These are phyloP conservation scores for Gaeumannomyces sp. DNA, from an alignment of 2,329 filamentous ascomycete genomes.

Conservation along the genomic window DNA sequence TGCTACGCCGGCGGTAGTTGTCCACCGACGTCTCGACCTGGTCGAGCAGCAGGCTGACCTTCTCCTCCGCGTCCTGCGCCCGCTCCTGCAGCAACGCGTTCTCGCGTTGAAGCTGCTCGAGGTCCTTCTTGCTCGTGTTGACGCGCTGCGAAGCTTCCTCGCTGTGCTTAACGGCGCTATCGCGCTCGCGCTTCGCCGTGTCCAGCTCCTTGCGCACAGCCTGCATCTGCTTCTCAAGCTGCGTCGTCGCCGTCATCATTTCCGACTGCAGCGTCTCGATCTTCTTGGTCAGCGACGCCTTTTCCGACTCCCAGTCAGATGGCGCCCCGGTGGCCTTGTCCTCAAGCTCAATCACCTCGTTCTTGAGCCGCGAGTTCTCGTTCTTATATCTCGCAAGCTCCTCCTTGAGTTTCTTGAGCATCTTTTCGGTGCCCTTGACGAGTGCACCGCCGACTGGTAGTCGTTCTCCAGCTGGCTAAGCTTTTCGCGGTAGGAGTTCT, in stretches of 20 bases:
- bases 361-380: slow-evolving; percentile 75
- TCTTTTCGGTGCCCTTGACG: slow-evolving; percentile 97
- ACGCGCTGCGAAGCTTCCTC: slow-evolving; percentile 53
- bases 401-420: slow-evolving; percentile 97
- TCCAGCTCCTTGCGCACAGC: slow-evolving; percentile 65
- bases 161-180: slow-evolving; percentile 51
- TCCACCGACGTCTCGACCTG: slow-evolving; percentile 92
- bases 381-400: slow-evolving; percentile 89
- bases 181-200: slow-evolving; percentile 60
- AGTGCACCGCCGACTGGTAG: slow-evolving; percentile 95
- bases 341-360: slow-evolving; percentile 67
- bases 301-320: slow-evolving; percentile 70
- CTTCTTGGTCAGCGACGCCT: slow-evolving; percentile 58
- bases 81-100: slow-evolving; percentile 76
- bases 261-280: slow-evolving; percentile 65
- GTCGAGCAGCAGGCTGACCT: slow-evolving; percentile 86
- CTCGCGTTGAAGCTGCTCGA: slow-evolving; percentile 78
- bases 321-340: slow-evolving; percentile 43
- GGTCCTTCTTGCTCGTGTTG: slow-evolving; percentile 53
- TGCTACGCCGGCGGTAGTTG: slow-evolving; percentile 78
- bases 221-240: slow-evolving; percentile 66
- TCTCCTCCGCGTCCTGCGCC: slow-evolving; percentile 83
- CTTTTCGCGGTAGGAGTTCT: slow-evolving; percentile 85
- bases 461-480: slow-evolving; percentile 91
- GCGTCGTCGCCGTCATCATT: slow-evolving; percentile 56